Percentiles rank a stretch among this genome's conserved stretches.
Evolutionary conservation across 2,329 filamentous ascomycete species (phyloP).

Genomic region (Ophiostoma angusticollis): DNA sequence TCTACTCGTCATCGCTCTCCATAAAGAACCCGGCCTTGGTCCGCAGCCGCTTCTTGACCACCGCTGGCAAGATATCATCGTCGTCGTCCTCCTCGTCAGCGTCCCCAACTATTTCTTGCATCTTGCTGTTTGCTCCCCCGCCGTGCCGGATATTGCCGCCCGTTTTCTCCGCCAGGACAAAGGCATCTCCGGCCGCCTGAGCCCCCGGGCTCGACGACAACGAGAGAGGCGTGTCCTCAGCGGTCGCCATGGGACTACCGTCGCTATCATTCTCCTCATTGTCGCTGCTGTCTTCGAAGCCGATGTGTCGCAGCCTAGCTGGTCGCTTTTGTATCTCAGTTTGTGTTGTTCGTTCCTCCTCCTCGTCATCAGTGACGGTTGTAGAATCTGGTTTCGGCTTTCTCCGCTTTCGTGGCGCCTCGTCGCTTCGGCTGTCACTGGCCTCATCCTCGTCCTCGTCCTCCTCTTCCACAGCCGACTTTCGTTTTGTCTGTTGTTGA

Average conservation of each 20-base stretch:
- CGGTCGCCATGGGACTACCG: conserved; percentile 20
- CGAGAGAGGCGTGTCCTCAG: conserved; percentile 26
- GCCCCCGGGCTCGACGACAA: conserved; percentile 27
- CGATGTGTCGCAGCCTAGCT: conserved; percentile 14
- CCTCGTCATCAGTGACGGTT: conserved; percentile 1
- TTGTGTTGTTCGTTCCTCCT: conserved; percentile 1
- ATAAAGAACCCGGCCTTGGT: conserved; percentile 42
- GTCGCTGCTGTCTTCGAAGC: conserved; percentile 17
- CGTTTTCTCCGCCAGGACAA: conserved; percentile 7
- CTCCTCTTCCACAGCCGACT: conserved; percentile 13
- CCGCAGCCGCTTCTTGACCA: conserved; percentile 28
- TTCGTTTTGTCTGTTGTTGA: conserved; percentile 14
- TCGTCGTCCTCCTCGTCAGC: conserved; percentile 25
- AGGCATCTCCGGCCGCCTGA: conserved; percentile 6
- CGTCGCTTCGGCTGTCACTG: neutral
- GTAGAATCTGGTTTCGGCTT: conserved; percentile 11
- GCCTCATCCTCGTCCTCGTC: conserved; percentile 12
- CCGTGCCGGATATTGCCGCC: conserved; percentile 5
- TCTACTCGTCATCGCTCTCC: conserved; percentile 47
- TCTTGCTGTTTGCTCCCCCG: conserved; percentile 1
- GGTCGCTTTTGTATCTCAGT: conserved; percentile 15
- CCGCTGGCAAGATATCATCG: conserved; percentile 26
- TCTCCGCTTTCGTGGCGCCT: conserved; percentile 7
- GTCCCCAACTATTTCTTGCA: too few relatives aligned
- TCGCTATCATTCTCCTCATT: conserved; percentile 19